Conservation (phyloP, 2,329 filamentous ascomycete species). For the Xenoacremonium recifei region DNA sequence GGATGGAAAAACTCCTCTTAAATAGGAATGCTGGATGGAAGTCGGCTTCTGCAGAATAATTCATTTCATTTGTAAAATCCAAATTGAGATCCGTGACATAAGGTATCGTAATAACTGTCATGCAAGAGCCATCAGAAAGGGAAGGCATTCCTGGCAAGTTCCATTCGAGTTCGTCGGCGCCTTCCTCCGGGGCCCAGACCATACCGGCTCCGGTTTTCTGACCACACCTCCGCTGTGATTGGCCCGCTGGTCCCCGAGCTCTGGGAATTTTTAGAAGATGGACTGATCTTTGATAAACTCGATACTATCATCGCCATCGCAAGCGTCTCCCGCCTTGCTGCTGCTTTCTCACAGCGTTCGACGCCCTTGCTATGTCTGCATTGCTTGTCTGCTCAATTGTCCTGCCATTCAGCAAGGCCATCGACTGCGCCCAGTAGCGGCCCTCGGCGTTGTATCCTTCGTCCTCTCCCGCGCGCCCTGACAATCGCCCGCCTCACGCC, state of each 20-base stretch:
- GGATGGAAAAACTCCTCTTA: too few relatives aligned
- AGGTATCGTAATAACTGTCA: too few relatives aligned
- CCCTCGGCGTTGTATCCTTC: not conserved
- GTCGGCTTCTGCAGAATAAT: too few relatives aligned
- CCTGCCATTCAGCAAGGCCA: not conserved
- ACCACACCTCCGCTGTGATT: conserved; percentile 6
- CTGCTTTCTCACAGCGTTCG: not conserved
- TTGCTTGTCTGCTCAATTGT: not conserved
- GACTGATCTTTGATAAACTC: conserved; percentile 17
- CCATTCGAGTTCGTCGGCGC: conserved; percentile 1
- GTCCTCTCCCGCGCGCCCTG: conserved; percentile 1
- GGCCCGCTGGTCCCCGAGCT: conserved; percentile 7
- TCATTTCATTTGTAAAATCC: too few relatives aligned
- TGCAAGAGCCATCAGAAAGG: too few relatives aligned
- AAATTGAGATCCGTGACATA: too few relatives aligned
- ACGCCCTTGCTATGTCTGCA: not conserved
- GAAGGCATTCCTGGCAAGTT: too few relatives aligned
- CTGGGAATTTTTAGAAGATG: conserved; percentile 13
- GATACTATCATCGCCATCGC: not conserved
- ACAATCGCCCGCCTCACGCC: conserved; percentile 4
- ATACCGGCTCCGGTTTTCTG: conserved; percentile 7
- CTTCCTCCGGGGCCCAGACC: conserved; percentile 5
- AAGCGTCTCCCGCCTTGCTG: not conserved
- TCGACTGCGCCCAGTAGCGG: not conserved
- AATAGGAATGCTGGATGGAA: too few relatives aligned